Base-by-base conservation (phyloP, 805 yeast species). In the Saturnispora dispora region DNA sequence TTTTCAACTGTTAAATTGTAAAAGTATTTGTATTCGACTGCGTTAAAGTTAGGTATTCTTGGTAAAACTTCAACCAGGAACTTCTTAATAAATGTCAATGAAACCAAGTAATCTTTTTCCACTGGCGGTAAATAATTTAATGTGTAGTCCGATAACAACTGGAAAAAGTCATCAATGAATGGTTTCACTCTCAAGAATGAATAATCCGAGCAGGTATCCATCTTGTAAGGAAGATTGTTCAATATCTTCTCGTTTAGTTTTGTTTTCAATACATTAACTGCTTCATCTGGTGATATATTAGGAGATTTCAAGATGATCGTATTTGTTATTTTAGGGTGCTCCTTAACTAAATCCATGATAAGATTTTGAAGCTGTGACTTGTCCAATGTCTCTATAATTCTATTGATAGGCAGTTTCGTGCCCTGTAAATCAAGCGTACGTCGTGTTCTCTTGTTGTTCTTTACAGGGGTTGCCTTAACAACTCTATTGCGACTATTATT, bases 151-250 rank as follows among this genome's bases (percentile, higher is more conserved):
- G 85, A 78, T 50, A 88, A 69, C 22, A 87, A 80, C 55, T 74
- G 72, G 53, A 85, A 75, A 58, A 88, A 86, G 57, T 85, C 93
- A 53, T 77, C 77, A 55, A 86, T 75, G 52, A 71, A 67, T 6
- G 84, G 78, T 60, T 85, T 81, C 36, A 88, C 85, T 52, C 96
- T 73, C 52, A 85, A 67, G 63, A 79, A 88, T 4, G 90, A 80
- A 61, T 88, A 88, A 64, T 88, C 96, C 45, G 85, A 78, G 36
- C 76, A 72, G 9, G 75, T 72, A 58, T 85, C 89, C 55, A 87
- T 88, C 57, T 82, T 82, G 64, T 85, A 87, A 1, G 96, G 96
- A 56, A 88, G 66, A 53, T 75, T 73, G 9, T 64, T 63, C 20
- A 68, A 58, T 27, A 86, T 76, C 22, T 44, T 30, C 4, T 60